Percentiles rank a stretch among this genome's conserved stretches.
Conservation (phyloP, 208 protist genomes). For the Trypanosoma scelopori region DNA sequence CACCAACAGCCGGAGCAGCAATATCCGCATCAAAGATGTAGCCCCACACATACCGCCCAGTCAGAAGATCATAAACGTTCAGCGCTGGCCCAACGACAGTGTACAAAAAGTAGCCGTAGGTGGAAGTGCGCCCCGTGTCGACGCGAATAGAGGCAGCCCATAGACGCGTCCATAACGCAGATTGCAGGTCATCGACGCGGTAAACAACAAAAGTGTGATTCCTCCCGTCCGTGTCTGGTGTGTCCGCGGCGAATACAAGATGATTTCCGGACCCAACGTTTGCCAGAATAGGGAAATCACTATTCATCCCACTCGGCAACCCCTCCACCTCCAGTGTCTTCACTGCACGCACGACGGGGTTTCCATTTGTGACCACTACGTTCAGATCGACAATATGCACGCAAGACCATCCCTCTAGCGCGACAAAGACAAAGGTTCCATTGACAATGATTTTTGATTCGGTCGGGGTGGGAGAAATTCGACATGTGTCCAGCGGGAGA, state of each 20-base stretch:
- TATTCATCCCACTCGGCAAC: neutral
- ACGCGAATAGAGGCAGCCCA: slow-evolving; percentile 1
- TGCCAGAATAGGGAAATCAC: slow-evolving; percentile 6
- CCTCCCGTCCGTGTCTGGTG: neutral
- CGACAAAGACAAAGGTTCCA: slow-evolving; percentile 23
- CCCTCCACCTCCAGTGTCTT: slow-evolving; percentile 6
- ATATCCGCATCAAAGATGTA: slow-evolving; percentile 12
- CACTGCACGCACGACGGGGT: neutral
- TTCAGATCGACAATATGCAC: slow-evolving; percentile 20
- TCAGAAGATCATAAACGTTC: slow-evolving; percentile 31
- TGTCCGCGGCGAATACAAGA: slow-evolving; percentile 3
- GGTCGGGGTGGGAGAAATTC: neutral
- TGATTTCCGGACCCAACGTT: slow-evolving; percentile 12
- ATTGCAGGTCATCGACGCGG: slow-evolving; percentile 1
- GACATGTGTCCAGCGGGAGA: slow-evolving; percentile 12
- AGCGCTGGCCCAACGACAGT: neutral
- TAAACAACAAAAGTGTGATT: slow-evolving; percentile 22
- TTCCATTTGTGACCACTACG: neutral
- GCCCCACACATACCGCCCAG: slow-evolving; percentile 19
- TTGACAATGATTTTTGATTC: slow-evolving; percentile 14
- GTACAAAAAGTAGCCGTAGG: slow-evolving; percentile 29
- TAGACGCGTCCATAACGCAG: neutral
- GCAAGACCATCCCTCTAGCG: slow-evolving; percentile 19
- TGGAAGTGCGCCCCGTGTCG: slow-evolving; percentile 6
- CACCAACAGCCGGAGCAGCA: slow-evolving; percentile 17